Evolutionary conservation across 805 yeast genomes (phyloP).

Genomic region (Kregervanrija pseudodelftensis): DNA sequence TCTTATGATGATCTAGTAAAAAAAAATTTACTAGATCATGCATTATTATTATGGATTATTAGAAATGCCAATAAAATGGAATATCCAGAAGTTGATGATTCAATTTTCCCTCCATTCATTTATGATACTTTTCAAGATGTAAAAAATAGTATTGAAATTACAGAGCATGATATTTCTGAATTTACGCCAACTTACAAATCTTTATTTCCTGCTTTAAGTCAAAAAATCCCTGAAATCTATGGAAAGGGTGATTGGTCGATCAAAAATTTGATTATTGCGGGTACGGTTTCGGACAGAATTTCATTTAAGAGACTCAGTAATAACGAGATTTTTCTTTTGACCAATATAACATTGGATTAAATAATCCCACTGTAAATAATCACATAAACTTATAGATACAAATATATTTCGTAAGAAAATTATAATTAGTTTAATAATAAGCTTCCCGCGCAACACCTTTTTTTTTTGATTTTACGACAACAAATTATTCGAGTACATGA

Average conservation of each 20-base stretch:
- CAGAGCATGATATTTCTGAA: constrained; percentile 48
- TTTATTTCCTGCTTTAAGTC: constrained; percentile 42
- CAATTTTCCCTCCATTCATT: constrained; percentile 48
- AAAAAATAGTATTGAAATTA: constrained; percentile 29
- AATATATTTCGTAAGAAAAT: too few relatives aligned
- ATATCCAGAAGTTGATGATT: constrained; percentile 27
- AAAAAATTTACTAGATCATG: constrained; percentile 47
- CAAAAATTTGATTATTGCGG: constrained; percentile 38
- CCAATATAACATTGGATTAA: too few relatives aligned
- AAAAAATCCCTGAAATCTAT: constrained; percentile 36
- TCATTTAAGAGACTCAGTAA: constrained; percentile 22
- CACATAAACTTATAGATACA: too few relatives aligned
- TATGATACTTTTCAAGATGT: constrained; percentile 18
- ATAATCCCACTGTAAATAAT: too few relatives aligned
- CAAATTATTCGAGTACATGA: too few relatives aligned
- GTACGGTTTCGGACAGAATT: constrained; percentile 25
- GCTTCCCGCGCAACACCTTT: too few relatives aligned
- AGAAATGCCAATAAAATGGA: constrained; percentile 43
- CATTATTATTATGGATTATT: constrained; percentile 56
- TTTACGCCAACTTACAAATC: constrained; percentile 44
- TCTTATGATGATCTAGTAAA: constrained; percentile 44
- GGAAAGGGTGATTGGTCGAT: constrained; percentile 43
- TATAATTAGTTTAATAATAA: too few relatives aligned
- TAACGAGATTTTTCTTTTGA: constrained; percentile 16
- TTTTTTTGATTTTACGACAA: too few relatives aligned